These are phyloP conservation scores for Lavandula angustifolia DNA, from an alignment of 257 asterid species.

Conservation along the genomic window DNA sequence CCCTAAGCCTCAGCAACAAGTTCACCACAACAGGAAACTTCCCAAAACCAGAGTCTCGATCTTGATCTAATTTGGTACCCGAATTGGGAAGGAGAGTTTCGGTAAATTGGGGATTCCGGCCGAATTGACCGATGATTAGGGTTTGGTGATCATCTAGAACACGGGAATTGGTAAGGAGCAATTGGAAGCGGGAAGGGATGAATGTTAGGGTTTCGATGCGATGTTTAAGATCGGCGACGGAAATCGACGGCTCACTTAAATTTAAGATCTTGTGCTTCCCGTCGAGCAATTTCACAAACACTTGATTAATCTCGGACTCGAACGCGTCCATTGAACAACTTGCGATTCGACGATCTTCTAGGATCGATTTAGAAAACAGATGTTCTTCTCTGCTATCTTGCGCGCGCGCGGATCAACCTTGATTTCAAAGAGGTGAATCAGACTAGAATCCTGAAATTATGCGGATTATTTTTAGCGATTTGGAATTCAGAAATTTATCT, in stretches of 20 bases:
- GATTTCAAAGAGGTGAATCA: too few relatives aligned
- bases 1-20: constrained; percentile 64
- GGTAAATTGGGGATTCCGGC: constrained; percentile 17
- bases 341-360: background rate
- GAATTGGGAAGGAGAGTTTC: constrained; percentile 29
- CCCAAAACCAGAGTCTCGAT: constrained; percentile 12
- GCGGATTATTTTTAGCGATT: too few relatives aligned
- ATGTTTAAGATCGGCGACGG: constrained; percentile 49
- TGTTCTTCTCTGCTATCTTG: too few relatives aligned
- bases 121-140: constrained; percentile 35
- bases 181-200: constrained; percentile 59
- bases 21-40: constrained; percentile 31
- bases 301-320: constrained; percentile 44
- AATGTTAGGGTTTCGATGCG: constrained; percentile 62
- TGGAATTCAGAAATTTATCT: too few relatives aligned
- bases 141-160: constrained; percentile 40
- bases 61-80: background rate
- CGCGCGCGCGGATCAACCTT: too few relatives aligned
- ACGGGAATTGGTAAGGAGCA: constrained; percentile 46
- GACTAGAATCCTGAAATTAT: too few relatives aligned
- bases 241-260: constrained; percentile 47
- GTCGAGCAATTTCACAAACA: constrained; percentile 66
- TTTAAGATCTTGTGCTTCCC: constrained; percentile 68
- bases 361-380: too few relatives aligned
- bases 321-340: constrained; percentile 34